Percentiles rank a stretch among this genome's conserved stretches.
Evolutionary conservation across 129 eudicot genomes (phyloP).

Genomic region (Chrysanthemum lavandulifolium): DNA sequence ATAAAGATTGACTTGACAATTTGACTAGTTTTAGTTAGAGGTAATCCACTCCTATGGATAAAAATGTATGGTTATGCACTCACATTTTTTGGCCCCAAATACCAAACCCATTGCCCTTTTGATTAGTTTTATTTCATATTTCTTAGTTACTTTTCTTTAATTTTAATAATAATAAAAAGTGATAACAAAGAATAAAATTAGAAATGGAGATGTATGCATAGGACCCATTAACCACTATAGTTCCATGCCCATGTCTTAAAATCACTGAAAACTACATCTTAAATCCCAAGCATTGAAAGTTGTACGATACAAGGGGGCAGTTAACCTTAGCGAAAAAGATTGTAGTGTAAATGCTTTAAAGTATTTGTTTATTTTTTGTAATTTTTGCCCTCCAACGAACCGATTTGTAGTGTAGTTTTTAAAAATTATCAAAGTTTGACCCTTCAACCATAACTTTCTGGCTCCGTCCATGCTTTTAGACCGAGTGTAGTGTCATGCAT

Average conservation of each 20-base stretch:
- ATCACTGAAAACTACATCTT: not conserved
- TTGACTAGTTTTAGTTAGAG: slow-evolving; percentile 24
- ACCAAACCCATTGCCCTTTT: slow-evolving; percentile 11
- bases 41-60: slow-evolving; percentile 29
- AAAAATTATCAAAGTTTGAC: no score
- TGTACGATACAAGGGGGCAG: not conserved
- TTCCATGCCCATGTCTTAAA: not conserved
- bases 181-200: not conserved
- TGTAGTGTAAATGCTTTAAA: no score
- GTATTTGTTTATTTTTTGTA: no score
- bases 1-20: slow-evolving; percentile 25
- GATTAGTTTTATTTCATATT: not conserved
- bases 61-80: slow-evolving; percentile 31
- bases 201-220: slow-evolving; percentile 2
- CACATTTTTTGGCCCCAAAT: slow-evolving; percentile 25
- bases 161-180: not conserved
- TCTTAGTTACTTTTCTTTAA: not conserved
- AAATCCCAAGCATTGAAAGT: not conserved
- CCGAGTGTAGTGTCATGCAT: no score
- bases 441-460: no score
- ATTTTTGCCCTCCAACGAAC: no score
- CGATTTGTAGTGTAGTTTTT: no score
- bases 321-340: no score
- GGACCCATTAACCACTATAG: slow-evolving; percentile 17
- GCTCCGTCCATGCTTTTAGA: no score